phyloP scores from a whole-genome alignment of 352 stramenopile species.

The Blastocystis sp. region DNA sequence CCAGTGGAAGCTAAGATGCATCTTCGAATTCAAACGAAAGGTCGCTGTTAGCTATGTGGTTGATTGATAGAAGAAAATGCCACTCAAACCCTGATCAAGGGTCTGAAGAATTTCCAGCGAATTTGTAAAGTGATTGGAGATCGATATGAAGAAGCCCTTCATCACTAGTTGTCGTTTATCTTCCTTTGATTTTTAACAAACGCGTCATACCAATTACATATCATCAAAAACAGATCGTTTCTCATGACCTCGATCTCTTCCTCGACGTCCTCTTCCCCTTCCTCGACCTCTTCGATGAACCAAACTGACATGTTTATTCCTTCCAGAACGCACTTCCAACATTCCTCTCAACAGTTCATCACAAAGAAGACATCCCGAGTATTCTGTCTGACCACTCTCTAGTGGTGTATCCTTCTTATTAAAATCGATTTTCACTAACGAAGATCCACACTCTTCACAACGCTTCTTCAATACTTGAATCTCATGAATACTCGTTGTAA shows the following conservation, averaged over 20 bases:
- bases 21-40: constrained; percentile 54
- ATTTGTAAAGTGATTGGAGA: constrained; percentile 60
- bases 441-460: constrained; percentile 64
- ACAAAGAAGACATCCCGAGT: constrained; percentile 68
- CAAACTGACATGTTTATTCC: constrained; percentile 68
- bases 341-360: constrained; percentile 68
- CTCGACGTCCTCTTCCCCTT: constrained; percentile 64
- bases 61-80: constrained; percentile 49
- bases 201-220: neutral
- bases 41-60: neutral
- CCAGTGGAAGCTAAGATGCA: constrained; percentile 63
- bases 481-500: constrained; percentile 66
- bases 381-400: constrained; percentile 64
- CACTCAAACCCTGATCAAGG: constrained; percentile 38
- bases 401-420: constrained; percentile 68
- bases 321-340: constrained; percentile 67
- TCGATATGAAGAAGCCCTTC: constrained; percentile 41
- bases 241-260: constrained; percentile 38
- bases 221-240: constrained; percentile 60
- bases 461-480: constrained; percentile 64
- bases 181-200: neutral
- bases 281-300: constrained; percentile 61
- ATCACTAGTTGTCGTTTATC: constrained; percentile 12
- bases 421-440: constrained; percentile 67
- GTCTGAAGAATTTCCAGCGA: constrained; percentile 23